These are phyloP conservation scores for Cronartium quercuum DNA, from an alignment of 1,284 basidiomycete species.

Conservation along the genomic window DNA sequence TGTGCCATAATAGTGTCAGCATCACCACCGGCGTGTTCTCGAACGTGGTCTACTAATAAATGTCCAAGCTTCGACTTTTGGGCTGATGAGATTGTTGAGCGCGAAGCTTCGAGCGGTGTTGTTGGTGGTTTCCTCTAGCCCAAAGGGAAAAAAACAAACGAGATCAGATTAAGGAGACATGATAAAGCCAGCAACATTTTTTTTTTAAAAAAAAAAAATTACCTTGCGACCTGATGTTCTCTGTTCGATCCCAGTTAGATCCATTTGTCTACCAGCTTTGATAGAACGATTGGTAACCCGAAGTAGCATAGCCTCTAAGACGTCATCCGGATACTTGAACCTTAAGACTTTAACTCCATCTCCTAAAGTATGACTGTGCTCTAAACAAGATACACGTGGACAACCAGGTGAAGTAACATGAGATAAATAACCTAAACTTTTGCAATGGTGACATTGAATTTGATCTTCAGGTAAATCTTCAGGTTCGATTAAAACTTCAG, in stretches of 20 bases:
- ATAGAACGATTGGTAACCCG: conserved; percentile 37
- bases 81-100: conserved; percentile 26
- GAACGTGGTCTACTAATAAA: not conserved
- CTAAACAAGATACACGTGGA: conserved; percentile 61
- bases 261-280: conserved; percentile 32
- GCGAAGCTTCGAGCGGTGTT: conserved; percentile 32
- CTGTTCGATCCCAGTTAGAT: conserved; percentile 33
- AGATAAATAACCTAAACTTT: conserved; percentile 82
- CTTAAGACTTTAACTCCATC: conserved; percentile 54
- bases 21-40: not conserved
- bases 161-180: not conserved
- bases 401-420: conserved; percentile 52
- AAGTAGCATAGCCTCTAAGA: conserved; percentile 52
- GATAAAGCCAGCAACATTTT: not conserved
- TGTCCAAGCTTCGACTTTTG: conserved; percentile 36
- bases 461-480: conserved; percentile 73
- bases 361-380: conserved; percentile 57
- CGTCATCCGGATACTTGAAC: conserved; percentile 72
- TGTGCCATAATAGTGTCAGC: conserved; percentile 3
- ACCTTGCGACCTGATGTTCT: conserved; percentile 37
- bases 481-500: conserved; percentile 67
- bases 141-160: not conserved
- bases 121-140: conserved; percentile 35
- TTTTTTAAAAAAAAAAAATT: not conserved
- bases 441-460: conserved; percentile 90